Percentiles rank a stretch among this genome's conserved stretches.
Conservation (phyloP, 2,329 filamentous ascomycete genomes). For the Alternaria gansuensis region DNA sequence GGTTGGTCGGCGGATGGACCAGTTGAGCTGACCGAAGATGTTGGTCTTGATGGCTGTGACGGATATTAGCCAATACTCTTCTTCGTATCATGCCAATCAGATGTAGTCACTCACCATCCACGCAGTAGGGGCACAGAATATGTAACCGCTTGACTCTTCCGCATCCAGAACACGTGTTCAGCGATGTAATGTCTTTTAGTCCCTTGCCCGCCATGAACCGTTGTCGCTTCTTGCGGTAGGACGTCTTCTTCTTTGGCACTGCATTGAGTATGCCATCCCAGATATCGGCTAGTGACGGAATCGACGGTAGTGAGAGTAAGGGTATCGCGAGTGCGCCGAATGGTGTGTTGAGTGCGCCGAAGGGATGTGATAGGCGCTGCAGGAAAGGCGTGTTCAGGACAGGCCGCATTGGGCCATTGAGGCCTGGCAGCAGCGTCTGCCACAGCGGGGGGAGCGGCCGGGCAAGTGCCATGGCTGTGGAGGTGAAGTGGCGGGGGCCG, state of each 20-base stretch:
- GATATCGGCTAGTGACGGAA: conserved; percentile 72
- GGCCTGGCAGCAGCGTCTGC: conserved; percentile 64
- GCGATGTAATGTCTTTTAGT: conserved; percentile 83
- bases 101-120: conserved; percentile 70
- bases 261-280: conserved; percentile 93
- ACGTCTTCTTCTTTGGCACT: conserved; percentile 98
- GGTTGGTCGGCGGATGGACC: conserved; percentile 39
- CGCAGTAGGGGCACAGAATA: conserved; percentile 85
- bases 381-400: conserved; percentile 53
- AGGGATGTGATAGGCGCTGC: conserved; percentile 57
- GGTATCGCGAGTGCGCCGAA: conserved; percentile 58
- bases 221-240: conserved; percentile 92
- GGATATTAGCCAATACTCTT: conserved; percentile 18
- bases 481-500: conserved; percentile 9
- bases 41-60: conserved; percentile 46
- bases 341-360: conserved; percentile 70
- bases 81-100: accelerated
- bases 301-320: conserved; percentile 58
- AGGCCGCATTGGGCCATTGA: conserved; percentile 55
- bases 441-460: conserved; percentile 55
- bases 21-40: conserved; percentile 44
- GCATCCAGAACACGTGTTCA: conserved; percentile 91
- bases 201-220: conserved; percentile 96
- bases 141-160: conserved; percentile 89
- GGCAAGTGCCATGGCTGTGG: conserved; percentile 51